Evolutionary conservation across 1,139 yeast genomes (phyloP).

Genomic region (Sugiyamaella grinbergsii): DNA sequence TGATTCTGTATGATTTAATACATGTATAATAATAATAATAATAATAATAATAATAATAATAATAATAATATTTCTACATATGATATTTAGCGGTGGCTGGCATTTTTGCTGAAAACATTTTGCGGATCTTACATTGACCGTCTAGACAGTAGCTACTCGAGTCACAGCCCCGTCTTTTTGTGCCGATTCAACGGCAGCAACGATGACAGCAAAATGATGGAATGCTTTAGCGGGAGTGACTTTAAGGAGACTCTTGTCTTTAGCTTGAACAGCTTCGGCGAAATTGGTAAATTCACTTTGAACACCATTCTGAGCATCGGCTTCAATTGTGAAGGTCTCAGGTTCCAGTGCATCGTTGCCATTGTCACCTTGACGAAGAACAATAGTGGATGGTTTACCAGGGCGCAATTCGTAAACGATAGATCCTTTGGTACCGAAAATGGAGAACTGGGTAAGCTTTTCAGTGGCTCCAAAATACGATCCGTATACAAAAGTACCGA

Average conservation of each 20-base stretch:
- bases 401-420: conserved; percentile 64
- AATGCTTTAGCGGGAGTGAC: conserved; percentile 74
- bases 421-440: conserved; percentile 80
- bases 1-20: conserved; percentile 6
- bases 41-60: too few species aligned
- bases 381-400: conserved; percentile 50
- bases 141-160: conserved; percentile 46
- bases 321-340: conserved; percentile 49
- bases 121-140: too few species aligned
- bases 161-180: conserved; percentile 59
- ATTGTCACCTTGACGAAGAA: conserved; percentile 51
- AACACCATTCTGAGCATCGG: conserved; percentile 60
- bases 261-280: conserved; percentile 63
- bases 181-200: conserved; percentile 77
- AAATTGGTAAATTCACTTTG: conserved; percentile 72
- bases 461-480: conserved; percentile 87
- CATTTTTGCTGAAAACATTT: too few species aligned
- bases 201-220: conserved; percentile 89
- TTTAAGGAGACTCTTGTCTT: conserved; percentile 60
- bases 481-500: conserved; percentile 89
- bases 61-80: neutral
- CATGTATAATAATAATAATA: neutral
- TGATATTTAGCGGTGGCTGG: too few species aligned
- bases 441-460: conserved; percentile 63
- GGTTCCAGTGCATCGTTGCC: conserved; percentile 50